A percentile compares a stretch with the other conserved stretches of the same genome.
These are phyloP conservation scores for Conringia planisiliqua DNA, from an alignment of 345 rosid genomes.

Conservation along the genomic window DNA sequence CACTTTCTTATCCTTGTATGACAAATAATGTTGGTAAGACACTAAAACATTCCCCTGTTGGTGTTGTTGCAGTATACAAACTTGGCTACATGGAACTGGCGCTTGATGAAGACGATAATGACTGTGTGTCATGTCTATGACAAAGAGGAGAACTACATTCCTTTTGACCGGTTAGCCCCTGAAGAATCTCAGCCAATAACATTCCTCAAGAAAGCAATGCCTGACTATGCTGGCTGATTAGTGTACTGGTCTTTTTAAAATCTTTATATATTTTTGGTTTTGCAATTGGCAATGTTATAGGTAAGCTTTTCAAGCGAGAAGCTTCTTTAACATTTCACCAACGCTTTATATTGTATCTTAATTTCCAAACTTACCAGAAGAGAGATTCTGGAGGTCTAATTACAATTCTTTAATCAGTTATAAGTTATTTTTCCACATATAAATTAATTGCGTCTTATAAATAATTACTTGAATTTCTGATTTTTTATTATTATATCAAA, in stretches of 20 bases:
- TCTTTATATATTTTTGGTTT: slow-evolving; percentile 4
- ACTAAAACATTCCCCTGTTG: background rate
- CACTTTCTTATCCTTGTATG: background rate
- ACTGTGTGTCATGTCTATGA: slow-evolving; percentile 80
- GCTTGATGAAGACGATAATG: slow-evolving; percentile 90
- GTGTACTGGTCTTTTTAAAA: background rate
- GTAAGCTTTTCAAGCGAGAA: slow-evolving; percentile 18
- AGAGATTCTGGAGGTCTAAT: background rate
- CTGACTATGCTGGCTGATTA: slow-evolving; percentile 49
- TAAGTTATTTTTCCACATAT: no score
- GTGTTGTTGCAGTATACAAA: slow-evolving; percentile 64
- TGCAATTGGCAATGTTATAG: slow-evolving; percentile 4
- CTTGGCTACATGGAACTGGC: slow-evolving; percentile 89
- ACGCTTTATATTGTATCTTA: slow-evolving; percentile 1
- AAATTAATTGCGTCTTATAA: no score
- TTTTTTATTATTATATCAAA: no score
- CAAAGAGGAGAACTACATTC: slow-evolving; percentile 59
- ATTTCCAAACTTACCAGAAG: background rate
- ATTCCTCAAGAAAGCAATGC: slow-evolving; percentile 76
- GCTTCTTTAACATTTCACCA: slow-evolving; percentile 6
- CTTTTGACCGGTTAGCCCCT: slow-evolving; percentile 69
- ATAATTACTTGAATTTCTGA: no score
- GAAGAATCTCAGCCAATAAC: slow-evolving; percentile 65
- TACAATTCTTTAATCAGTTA: background rate
- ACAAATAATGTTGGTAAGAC: background rate